A percentile compares a stretch with the other conserved stretches of the same genome.
phyloP scores from a whole-genome alignment of 805 yeast genomes.

The Cyberlindnera veronae region DNA sequence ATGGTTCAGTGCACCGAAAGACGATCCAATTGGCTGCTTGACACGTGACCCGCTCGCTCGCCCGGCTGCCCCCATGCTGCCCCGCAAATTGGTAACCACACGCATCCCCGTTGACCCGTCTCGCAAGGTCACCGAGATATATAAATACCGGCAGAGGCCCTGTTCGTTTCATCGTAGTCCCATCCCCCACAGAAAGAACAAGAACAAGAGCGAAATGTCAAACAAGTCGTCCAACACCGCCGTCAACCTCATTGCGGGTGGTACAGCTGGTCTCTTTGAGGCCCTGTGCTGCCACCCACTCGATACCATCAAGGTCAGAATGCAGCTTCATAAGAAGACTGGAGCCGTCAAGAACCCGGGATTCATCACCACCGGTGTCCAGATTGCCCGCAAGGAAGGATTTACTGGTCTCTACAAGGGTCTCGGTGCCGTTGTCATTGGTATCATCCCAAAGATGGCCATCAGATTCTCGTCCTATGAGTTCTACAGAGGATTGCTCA shows the following conservation, averaged over 20 bases:
- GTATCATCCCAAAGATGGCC: conserved; percentile 98
- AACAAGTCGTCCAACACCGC: conserved; percentile 42
- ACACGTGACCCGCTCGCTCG: no score
- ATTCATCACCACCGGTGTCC: conserved; percentile 74
- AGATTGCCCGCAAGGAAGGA: conserved; percentile 76
- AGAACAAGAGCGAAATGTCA: conserved; percentile 31
- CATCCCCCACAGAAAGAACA: conserved; percentile 16
- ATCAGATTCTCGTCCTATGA: conserved; percentile 94
- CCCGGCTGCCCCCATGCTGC: not conserved
- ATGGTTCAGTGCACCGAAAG: no score
- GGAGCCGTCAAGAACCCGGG: conserved; percentile 79
- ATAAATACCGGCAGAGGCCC: not conserved
- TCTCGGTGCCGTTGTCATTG: conserved; percentile 93
- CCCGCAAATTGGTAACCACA: conserved; percentile 7
- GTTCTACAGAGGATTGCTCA: conserved; percentile 69
- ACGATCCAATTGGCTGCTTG: no score
- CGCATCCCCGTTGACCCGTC: conserved; percentile 12
- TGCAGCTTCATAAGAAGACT: conserved; percentile 80
- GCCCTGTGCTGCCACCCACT: conserved; percentile 98
- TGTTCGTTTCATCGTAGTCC: no score
- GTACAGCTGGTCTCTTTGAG: conserved; percentile 95
- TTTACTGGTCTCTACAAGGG: conserved; percentile 89
- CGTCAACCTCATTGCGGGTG: conserved; percentile 84
- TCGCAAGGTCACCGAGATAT: not conserved
- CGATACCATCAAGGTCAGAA: conserved; percentile 94